Percentiles rank a stretch among this genome's conserved stretches.
phyloP scores from a whole-genome alignment of 1,284 basidiomycete genomes.

The Chalciporus piperatoides region DNA sequence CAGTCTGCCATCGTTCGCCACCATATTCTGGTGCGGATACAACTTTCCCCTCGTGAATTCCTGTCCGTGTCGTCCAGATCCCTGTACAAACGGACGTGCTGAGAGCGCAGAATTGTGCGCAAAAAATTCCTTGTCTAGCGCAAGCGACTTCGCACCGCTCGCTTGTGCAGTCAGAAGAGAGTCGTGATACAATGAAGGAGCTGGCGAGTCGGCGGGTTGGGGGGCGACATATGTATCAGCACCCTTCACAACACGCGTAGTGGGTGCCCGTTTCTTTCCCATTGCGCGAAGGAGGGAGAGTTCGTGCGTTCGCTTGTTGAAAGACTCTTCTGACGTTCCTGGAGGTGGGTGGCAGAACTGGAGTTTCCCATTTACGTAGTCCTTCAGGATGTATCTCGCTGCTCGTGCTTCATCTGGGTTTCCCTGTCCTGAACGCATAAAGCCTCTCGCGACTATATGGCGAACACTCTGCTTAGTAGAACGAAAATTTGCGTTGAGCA shows the following conservation, averaged over 20 bases:
- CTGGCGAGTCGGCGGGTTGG: conserved; percentile 11
- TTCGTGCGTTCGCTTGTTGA: conserved; percentile 75
- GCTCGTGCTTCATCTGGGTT: conserved; percentile 97
- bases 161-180: conserved; percentile 27
- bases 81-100: conserved; percentile 62
- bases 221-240: conserved; percentile 76
- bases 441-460: conserved; percentile 82
- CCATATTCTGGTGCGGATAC: conserved; percentile 79
- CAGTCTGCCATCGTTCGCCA: conserved; percentile 72
- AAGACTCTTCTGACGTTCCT: conserved; percentile 60
- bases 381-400: conserved; percentile 92
- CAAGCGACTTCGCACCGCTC: conserved; percentile 53
- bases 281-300: conserved; percentile 56
- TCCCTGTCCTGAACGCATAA: conserved; percentile 90
- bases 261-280: conserved; percentile 81
- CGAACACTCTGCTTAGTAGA: conserved; percentile 11
- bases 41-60: conserved; percentile 59
- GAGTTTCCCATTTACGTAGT: conserved; percentile 95
- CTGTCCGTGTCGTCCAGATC: conserved; percentile 54
- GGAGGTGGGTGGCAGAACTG: conserved; percentile 91
- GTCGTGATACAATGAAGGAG: conserved; percentile 15
- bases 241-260: conserved; percentile 77
- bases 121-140: conserved; percentile 86
- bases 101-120: conserved; percentile 49
- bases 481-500: background rate